A percentile compares a stretch with the other conserved stretches of the same genome.
These are phyloP conservation scores for Elongisporangium senticosum DNA, from an alignment of 352 stramenopile genomes.

Conservation along the genomic window DNA sequence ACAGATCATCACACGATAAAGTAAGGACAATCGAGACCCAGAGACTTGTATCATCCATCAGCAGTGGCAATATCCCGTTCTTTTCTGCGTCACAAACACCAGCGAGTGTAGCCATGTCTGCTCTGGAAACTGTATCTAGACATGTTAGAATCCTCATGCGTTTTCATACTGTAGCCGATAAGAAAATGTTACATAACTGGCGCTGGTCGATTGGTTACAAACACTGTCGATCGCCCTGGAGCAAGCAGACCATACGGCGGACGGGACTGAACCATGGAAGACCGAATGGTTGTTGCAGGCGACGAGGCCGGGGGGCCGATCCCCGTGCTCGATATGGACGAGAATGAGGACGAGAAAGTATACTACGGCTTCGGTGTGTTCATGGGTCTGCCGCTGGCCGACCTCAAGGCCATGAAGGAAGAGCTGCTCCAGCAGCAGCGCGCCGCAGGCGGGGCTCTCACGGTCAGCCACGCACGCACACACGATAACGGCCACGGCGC, in stretches of 20 bases:
- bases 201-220: not conserved
- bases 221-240: not conserved
- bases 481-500: conserved; percentile 8
- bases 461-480: conserved; percentile 1
- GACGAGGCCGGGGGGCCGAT: conserved; percentile 14
- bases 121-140: not conserved
- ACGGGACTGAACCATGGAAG: conserved; percentile 21
- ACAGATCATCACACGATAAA: conserved; percentile 82
- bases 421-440: conserved; percentile 66
- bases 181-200: not conserved
- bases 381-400: conserved; percentile 78
- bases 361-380: conserved; percentile 89
- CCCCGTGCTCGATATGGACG: conserved; percentile 24
- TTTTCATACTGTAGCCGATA: not conserved
- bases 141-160: not conserved
- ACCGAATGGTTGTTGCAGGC: conserved; percentile 21
- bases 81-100: too few relatives aligned
- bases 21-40: not conserved
- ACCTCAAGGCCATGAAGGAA: conserved; percentile 82
- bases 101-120: not conserved
- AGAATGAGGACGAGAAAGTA: conserved; percentile 78
- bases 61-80: too few relatives aligned
- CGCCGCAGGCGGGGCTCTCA: conserved; percentile 8
- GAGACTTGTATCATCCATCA: not conserved
- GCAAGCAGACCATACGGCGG: not conserved